Conservation (phyloP, 371 early-diverging fungal genomes). For the Rhizopus delemar region DNA sequence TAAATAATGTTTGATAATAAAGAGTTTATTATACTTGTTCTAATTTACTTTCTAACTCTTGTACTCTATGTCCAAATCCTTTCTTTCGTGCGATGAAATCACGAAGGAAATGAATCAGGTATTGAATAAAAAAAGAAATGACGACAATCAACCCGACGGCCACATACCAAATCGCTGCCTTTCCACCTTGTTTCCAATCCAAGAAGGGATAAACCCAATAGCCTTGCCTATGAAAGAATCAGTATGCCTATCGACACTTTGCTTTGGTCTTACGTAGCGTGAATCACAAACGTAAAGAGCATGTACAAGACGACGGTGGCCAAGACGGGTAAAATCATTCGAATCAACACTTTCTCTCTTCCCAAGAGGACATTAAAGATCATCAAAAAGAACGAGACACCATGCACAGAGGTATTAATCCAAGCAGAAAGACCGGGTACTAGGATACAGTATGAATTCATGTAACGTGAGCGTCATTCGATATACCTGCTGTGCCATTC, state of each 20-base stretch:
- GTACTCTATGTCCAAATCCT: slow-evolving; percentile 7
- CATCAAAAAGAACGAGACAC: slow-evolving; percentile 52
- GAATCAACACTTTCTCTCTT: slow-evolving; percentile 44
- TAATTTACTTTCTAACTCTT: background rate
- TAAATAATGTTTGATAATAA: background rate
- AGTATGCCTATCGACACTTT: background rate
- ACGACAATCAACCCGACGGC: slow-evolving; percentile 42
- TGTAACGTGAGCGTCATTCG: no score
- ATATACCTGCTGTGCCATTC: slow-evolving; percentile 9
- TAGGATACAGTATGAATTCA: background rate
- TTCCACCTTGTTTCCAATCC: slow-evolving; percentile 52
- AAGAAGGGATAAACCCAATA: slow-evolving; percentile 59
- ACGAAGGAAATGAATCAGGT: slow-evolving; percentile 44
- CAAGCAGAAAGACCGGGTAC: slow-evolving; percentile 26
- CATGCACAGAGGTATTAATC: slow-evolving; percentile 55
- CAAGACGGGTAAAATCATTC: slow-evolving; percentile 41
- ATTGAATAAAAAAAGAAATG: slow-evolving; percentile 43
- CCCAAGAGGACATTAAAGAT: slow-evolving; percentile 55
- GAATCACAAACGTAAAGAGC: slow-evolving; percentile 52
- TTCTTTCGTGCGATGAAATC: slow-evolving; percentile 30
- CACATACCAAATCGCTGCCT: slow-evolving; percentile 45
- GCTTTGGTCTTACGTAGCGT: slow-evolving; percentile 33
- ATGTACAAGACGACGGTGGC: slow-evolving; percentile 49
- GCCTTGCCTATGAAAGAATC: slow-evolving; percentile 18
- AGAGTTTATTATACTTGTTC: background rate